Evolutionary conservation across 1,284 basidiomycete genomes (phyloP).

Genomic region (Sanguinoderma infundibulare): DNA sequence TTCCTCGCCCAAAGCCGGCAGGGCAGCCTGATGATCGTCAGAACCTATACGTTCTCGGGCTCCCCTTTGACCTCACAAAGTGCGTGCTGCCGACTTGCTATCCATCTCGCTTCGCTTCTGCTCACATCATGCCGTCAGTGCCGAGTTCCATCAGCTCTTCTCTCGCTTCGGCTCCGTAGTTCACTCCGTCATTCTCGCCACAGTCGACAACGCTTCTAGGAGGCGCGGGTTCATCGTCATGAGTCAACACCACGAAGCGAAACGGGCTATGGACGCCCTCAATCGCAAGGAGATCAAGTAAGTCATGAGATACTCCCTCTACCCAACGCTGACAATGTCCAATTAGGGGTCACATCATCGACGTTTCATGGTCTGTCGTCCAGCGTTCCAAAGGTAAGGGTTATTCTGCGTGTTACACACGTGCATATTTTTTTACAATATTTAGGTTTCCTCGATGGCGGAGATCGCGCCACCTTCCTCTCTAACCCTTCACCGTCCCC

Average conservation of each 20-base stretch:
- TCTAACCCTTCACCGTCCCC: constrained; percentile 44
- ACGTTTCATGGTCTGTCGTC: constrained; percentile 83
- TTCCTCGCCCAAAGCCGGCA: constrained; percentile 26
- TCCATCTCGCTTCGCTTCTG: not conserved
- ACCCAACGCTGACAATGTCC: not conserved
- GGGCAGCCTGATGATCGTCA: constrained; percentile 59
- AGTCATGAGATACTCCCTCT: constrained; percentile 16
- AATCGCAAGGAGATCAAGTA: constrained; percentile 73
- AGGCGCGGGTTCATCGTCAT: constrained; percentile 82
- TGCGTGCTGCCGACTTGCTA: constrained; percentile 35
- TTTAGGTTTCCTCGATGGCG: constrained; percentile 80
- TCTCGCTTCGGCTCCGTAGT: constrained; percentile 65
- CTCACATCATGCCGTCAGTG: constrained; percentile 37
- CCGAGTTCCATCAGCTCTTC: constrained; percentile 66
- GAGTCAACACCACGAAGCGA: constrained; percentile 71
- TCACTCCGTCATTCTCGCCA: constrained; percentile 79
- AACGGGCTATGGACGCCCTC: constrained; percentile 62
- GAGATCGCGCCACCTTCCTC: constrained; percentile 68
- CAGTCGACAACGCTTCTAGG: constrained; percentile 78
- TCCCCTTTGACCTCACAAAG: constrained; percentile 80
- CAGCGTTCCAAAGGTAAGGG: constrained; percentile 77
- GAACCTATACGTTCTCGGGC: constrained; percentile 79
- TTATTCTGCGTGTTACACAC: not conserved
- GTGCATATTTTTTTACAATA: not conserved
- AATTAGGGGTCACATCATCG: constrained; percentile 68